Base-by-base conservation (phyloP, 257 asterid genomes). In the Solanum appendiculatum region DNA sequence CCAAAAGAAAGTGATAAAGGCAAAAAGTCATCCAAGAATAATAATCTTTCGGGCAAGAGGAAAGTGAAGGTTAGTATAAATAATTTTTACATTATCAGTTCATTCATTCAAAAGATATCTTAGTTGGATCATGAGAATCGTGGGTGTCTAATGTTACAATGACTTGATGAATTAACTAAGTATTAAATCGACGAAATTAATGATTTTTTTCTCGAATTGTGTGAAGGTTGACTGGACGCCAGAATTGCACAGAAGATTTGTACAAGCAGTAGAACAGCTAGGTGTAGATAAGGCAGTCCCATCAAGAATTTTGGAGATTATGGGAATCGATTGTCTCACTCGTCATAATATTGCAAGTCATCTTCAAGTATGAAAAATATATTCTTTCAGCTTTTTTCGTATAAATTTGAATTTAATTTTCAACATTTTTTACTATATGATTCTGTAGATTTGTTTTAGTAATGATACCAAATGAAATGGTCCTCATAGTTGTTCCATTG, bases 211-310 rank as follows among this genome's bases (percentile, higher is more conserved):
- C 70, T 90, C 87, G 92, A 87, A 74, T 18, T 87, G 69, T 86
- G 85, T 86, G 87, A 83, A 94, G 99, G 98, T 96, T 92, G 99
- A 96, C 89, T 96, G 99, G 99, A 96, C 99, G 25, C 98, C 99
- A 63, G 99, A 96, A 85, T 95, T 96, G 44, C 99, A 96, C 91
- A 90, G 95, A 88, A 56, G 96, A 34, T 96, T 96, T 87, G 99
- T 96, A 75, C 97, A 93, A 83, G 98, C 99, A 86, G 99, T 96
- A 89, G 99, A 96, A 91, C 96, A 96, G 88, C 92, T 96, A 16
- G 98, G 99, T 6, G 95, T 95, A 86, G 99, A 96, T 85, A 96
- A 95, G 92, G 98, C 98, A 9, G 99, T 96, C 78, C 99, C 99
- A 87, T 96, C 99, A 0, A 92, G 98, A 86, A 96, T 96, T 90